These are phyloP conservation scores for Oxyria digyna DNA, from an alignment of 148 eudicot species.

Conservation along the genomic window DNA sequence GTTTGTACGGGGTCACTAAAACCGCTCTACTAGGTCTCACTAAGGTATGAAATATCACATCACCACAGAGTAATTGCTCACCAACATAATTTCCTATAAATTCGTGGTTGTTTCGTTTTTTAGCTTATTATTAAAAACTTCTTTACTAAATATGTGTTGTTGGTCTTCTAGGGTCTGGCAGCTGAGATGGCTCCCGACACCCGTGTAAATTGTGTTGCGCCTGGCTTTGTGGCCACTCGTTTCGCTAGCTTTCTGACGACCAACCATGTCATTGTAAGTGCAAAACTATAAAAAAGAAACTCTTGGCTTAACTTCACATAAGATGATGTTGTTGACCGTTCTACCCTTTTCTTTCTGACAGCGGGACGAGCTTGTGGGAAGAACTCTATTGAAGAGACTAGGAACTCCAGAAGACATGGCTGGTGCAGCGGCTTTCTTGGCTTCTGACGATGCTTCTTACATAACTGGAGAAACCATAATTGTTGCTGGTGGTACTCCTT, in stretches of 20 bases:
- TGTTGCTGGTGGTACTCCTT: conserved; percentile 73
- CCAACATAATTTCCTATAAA: not conserved
- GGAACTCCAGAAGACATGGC: conserved; percentile 95
- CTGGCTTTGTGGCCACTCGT: conserved; percentile 86
- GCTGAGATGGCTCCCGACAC: conserved; percentile 89
- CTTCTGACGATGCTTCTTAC: conserved; percentile 87
- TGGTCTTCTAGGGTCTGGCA: conserved; percentile 55
- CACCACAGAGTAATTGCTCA: not conserved
- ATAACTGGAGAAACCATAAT: conserved; percentile 86
- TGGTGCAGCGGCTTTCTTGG: conserved; percentile 79
- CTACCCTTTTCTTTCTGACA: conserved; percentile 12
- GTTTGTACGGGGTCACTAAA: conserved; percentile 89
- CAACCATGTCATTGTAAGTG: conserved; percentile 44
- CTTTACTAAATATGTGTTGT: not conserved
- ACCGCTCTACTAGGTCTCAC: conserved; percentile 92
- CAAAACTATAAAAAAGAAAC: too few species aligned
- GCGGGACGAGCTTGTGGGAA: conserved; percentile 55
- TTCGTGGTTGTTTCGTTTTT: too few species aligned
- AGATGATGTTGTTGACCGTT: not conserved
- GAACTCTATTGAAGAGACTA: conserved; percentile 52
- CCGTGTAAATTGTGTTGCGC: conserved; percentile 87
- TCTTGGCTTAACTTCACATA: not conserved
- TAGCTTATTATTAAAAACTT: too few species aligned
- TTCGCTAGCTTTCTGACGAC: conserved; percentile 49
- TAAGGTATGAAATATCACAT: conserved; percentile 42